Conservation (phyloP, 2,329 filamentous ascomycete species). For the Microascus cirrosus region DNA sequence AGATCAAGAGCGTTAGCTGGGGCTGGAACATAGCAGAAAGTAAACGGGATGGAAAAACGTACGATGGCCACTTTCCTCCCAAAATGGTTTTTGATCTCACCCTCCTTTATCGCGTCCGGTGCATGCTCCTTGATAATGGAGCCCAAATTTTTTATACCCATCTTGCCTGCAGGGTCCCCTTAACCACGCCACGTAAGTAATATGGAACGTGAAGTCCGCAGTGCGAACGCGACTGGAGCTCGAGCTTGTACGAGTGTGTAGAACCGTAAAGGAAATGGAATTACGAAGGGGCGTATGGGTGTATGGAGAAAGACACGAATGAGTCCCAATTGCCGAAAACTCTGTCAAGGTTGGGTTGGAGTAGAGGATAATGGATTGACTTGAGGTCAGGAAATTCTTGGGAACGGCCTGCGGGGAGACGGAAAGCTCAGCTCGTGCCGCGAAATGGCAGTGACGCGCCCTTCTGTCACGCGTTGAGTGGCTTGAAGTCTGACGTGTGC, state of each 20-base stretch:
- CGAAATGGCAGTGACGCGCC: not conserved
- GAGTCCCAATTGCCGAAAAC: not conserved
- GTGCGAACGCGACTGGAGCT: too few relatives aligned
- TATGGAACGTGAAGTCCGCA: too few relatives aligned
- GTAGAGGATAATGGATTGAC: not conserved
- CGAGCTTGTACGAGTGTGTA: too few relatives aligned
- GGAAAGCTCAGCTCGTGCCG: not conserved
- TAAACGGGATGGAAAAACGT: constrained; percentile 26
- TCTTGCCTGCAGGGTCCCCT: constrained; percentile 18
- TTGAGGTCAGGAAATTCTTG: not conserved
- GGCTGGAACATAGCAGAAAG: not conserved
- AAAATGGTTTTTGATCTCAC: constrained; percentile 98
- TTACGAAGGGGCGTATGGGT: not conserved
- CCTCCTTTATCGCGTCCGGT: constrained; percentile 89
- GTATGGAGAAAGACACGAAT: not conserved
- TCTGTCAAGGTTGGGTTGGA: not conserved
- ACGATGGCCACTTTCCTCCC: constrained; percentile 97
- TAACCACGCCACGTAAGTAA: too few relatives aligned
- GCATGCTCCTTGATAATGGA: constrained; percentile 83
- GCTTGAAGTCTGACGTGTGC: not conserved
- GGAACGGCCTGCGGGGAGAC: not conserved
- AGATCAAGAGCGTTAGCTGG: not conserved
- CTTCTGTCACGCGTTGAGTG: constrained; percentile 2
- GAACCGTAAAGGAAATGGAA: too few relatives aligned
- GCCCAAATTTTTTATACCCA: constrained; percentile 65